These are phyloP conservation scores for Neonectria sp. DNA, from an alignment of 2,329 filamentous ascomycete species.

Conservation along the genomic window DNA sequence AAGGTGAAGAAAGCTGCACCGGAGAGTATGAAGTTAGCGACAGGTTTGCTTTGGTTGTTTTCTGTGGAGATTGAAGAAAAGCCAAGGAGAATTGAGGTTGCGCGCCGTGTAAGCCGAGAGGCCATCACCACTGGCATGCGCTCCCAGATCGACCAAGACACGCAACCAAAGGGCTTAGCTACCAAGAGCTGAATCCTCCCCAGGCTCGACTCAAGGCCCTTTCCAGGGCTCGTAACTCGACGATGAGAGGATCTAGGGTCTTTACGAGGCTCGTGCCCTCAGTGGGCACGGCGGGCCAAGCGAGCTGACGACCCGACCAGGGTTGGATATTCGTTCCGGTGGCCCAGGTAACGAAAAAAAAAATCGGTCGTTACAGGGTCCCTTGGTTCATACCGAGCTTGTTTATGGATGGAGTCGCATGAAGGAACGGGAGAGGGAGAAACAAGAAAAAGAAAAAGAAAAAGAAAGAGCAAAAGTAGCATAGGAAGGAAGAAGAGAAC, in stretches of 20 bases:
- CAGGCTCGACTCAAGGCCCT: neutral
- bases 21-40: constrained; percentile 34
- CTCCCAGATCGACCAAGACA: neutral
- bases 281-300: constrained; percentile 18
- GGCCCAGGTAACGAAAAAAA: constrained; percentile 31
- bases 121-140: neutral
- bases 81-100: too few species aligned
- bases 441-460: constrained; percentile 14
- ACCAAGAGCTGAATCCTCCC: neutral
- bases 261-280: constrained; percentile 22
- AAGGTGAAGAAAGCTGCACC: constrained; percentile 87
- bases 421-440: constrained; percentile 1
- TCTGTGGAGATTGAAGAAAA: neutral
- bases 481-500: constrained; percentile 19
- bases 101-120: neutral
- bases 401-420: constrained; percentile 21
- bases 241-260: constrained; percentile 10
- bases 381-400: constrained; percentile 7
- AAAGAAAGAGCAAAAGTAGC: constrained; percentile 6
- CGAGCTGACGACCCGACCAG: constrained; percentile 27
- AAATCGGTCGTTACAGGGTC: constrained; percentile 18
- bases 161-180: neutral
- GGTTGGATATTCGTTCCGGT: constrained; percentile 26
- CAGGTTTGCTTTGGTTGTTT: constrained; percentile 2
- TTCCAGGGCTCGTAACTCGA: neutral